Conservation (phyloP, 768 basidiomycete genomes). For the Pholiota microspora region DNA sequence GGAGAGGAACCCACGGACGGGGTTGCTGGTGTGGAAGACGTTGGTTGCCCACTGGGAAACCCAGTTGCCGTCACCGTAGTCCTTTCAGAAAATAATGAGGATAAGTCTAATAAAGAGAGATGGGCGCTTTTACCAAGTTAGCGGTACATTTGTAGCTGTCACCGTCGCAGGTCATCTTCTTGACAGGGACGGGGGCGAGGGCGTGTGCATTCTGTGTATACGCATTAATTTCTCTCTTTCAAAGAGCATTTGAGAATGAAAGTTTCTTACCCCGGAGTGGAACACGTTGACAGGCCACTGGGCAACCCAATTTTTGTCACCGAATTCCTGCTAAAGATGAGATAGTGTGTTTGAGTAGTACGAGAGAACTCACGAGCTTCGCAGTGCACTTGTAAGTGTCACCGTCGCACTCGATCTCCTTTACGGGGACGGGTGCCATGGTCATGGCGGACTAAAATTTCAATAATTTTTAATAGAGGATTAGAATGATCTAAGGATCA, state of each 20-base stretch:
- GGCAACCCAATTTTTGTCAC: not conserved
- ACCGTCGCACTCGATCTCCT: constrained; percentile 6
- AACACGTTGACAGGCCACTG: constrained; percentile 2
- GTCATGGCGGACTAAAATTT: not conserved
- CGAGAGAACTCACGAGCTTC: not conserved
- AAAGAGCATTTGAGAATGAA: no score
- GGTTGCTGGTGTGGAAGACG: not conserved
- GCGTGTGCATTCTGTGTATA: not conserved
- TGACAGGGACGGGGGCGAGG: constrained; percentile 1
- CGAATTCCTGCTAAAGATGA: not conserved
- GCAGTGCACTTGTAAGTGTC: constrained; percentile 9
- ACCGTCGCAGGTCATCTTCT: not conserved
- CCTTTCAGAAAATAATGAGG: not conserved
- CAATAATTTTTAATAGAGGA: not conserved
- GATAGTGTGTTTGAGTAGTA: not conserved
- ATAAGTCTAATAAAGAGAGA: not conserved
- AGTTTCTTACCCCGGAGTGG: not conserved
- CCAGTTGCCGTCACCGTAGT: not conserved
- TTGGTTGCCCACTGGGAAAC: not conserved
- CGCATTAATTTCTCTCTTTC: not conserved
- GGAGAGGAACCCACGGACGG: no score
- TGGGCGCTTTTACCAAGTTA: not conserved
- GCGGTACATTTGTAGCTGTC: constrained; percentile 2
- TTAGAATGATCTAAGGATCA: not conserved
- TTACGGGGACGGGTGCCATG: constrained; percentile 5